Evolutionary conservation across 345 rosid species (phyloP).

Genomic region (Cardiospermum halicacabum): DNA sequence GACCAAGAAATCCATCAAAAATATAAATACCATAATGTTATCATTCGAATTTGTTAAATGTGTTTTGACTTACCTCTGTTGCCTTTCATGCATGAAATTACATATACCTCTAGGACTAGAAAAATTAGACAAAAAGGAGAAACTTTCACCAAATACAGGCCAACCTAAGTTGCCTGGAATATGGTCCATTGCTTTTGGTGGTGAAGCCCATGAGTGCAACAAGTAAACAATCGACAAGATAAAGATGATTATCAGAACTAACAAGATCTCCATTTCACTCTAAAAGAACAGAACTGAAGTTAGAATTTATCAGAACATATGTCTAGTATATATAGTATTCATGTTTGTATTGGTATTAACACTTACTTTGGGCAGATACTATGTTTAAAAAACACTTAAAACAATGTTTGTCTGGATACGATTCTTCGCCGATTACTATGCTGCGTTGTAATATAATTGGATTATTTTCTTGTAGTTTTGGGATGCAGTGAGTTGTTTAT

Average conservation of each 20-base stretch:
- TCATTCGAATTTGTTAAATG: background rate
- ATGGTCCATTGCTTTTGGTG: conserved; percentile 52
- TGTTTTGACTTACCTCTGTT: conserved; percentile 35
- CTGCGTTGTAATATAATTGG: background rate
- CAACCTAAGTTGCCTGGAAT: conserved; percentile 58
- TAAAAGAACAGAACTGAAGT: background rate
- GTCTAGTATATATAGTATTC: background rate
- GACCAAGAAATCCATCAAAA: background rate
- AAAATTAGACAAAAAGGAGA: conserved; percentile 49
- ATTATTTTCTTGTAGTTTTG: background rate
- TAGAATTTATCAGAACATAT: background rate
- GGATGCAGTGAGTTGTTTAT: too few species aligned
- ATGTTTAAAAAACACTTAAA: background rate
- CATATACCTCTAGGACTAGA: conserved; percentile 51
- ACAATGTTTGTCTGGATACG: background rate
- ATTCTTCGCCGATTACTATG: background rate
- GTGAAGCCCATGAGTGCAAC: conserved; percentile 33
- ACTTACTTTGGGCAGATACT: background rate
- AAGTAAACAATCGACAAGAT: conserved; percentile 21
- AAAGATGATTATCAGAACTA: conserved; percentile 22
- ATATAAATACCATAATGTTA: background rate
- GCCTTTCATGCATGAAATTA: conserved; percentile 57
- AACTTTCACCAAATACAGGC: conserved; percentile 62
- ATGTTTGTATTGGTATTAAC: background rate
- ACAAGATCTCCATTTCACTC: conserved; percentile 35